Evolutionary conservation across 2,329 filamentous ascomycete species (phyloP).

Genomic region (Colletotrichum truncatum): DNA sequence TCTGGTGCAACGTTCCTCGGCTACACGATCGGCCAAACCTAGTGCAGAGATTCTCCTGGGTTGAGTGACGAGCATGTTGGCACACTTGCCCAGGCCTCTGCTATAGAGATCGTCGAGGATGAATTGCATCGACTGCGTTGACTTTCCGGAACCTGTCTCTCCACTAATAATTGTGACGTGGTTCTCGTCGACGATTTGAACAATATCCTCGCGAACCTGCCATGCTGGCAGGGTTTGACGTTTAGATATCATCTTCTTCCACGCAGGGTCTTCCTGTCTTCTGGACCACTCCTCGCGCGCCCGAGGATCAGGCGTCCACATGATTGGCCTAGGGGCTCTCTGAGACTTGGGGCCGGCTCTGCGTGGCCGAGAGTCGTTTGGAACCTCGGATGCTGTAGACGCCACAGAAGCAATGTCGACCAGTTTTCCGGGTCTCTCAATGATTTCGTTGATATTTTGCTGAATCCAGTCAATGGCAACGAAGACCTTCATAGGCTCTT

Average conservation of each 20-base stretch:
- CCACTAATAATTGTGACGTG: constrained; percentile 97
- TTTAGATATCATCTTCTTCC: constrained; percentile 79
- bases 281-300: constrained; percentile 76
- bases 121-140: constrained; percentile 96
- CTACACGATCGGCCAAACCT: constrained; percentile 92
- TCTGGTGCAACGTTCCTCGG: constrained; percentile 83
- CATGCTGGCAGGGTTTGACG: constrained; percentile 86
- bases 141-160: constrained; percentile 97
- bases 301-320: constrained; percentile 67
- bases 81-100: constrained; percentile 76
- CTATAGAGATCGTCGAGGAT: constrained; percentile 90
- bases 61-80: constrained; percentile 95
- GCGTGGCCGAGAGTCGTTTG: constrained; percentile 35
- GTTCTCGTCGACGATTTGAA: constrained; percentile 77
- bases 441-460: constrained; percentile 81
- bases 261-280: constrained; percentile 70
- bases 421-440: constrained; percentile 84
- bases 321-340: constrained; percentile 66
- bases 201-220: constrained; percentile 80
- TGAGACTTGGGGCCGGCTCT: constrained; percentile 40
- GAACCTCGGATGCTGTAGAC: constrained; percentile 69
- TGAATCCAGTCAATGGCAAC: constrained; percentile 93
- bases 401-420: constrained; percentile 85
- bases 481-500: constrained; percentile 90
- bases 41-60: constrained; percentile 94